Evolutionary conservation across 768 basidiomycete genomes (phyloP).

Genomic region (Lactifluus pinguis): DNA sequence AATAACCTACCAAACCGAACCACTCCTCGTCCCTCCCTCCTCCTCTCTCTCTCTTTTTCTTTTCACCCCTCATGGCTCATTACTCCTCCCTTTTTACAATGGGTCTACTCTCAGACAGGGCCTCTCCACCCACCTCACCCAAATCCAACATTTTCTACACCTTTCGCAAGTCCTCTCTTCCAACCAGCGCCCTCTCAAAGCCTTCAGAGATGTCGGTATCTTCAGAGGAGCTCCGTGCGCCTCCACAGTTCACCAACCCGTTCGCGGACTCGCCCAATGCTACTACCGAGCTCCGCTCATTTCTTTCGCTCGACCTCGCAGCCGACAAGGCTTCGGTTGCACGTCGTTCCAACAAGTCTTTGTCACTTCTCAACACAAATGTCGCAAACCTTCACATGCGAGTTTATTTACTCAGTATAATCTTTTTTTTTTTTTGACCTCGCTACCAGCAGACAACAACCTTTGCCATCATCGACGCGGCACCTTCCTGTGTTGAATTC

Average conservation of each 20-base stretch:
- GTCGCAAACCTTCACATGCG: background rate
- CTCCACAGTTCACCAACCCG: constrained; percentile 14
- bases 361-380: constrained; percentile 28
- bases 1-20: no score
- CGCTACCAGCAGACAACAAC: constrained; percentile 16
- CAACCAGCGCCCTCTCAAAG: background rate
- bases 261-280: constrained; percentile 2
- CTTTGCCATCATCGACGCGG: background rate
- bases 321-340: constrained; percentile 38
- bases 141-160: constrained; percentile 5
- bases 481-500: background rate
- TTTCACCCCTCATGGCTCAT: constrained; percentile 4
- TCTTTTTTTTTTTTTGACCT: background rate
- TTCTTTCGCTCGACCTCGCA: constrained; percentile 62
- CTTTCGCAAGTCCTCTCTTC: constrained; percentile 19
- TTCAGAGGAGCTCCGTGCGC: background rate
- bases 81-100: constrained; percentile 18
- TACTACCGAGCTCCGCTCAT: constrained; percentile 35
- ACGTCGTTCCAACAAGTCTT: constrained; percentile 23
- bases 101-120: constrained; percentile 17
- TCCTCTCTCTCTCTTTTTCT: background rate
- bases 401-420: background rate
- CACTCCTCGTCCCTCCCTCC: background rate
- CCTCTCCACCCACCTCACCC: constrained; percentile 10
- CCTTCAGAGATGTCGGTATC: background rate